Base-by-base conservation (phyloP, 176 grass and related monocot genomes). In the Oryza meridionalis region DNA sequence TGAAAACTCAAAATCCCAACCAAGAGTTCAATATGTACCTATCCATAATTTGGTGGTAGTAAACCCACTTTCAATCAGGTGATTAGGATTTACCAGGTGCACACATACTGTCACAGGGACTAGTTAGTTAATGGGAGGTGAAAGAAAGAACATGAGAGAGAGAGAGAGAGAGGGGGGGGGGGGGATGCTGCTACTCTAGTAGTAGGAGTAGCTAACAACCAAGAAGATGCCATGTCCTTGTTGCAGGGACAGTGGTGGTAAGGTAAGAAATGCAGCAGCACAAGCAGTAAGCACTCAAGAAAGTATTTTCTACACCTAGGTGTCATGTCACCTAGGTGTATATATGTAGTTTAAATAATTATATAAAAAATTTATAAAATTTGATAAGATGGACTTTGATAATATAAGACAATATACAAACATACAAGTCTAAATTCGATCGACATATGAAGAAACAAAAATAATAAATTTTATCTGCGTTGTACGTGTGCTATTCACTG, bases 141-240 rank as follows among this genome's bases (percentile, higher is more conserved):
- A 31, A 45, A 47, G 42, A 46, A 79, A 61, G 45, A 26, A 3
- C 35, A 37, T 37, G 33, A 73, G 16, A 82, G 22, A 43, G 13
- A 40, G 38, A 40, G 7, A 40, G 38, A 40, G 5, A 40, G 32
- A 73, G 16, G 63, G 15, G 27, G 13, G 9, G 38, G 9, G 8
- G 9, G 7, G 37, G 1, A 38, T 38, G 37, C 37, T 38, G 37
- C 2, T 21, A 6, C 4, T 35, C 33, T 7, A 11, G 1, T 27
- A 7, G 9, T 9, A 11, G 10, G 1, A 17, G 43, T 80, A 69
- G 66, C 73, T 79, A 86, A 79, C 84, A 75, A 87, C 89, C 75
- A 84, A 77, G 82, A 86, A 84, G 89, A 91, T 97, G 91, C 75
- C 84, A 87, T 71, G 91, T 97, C 91, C 77, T 86, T 90, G 84